Conservation (phyloP, 441 rosid species). For the Erodium moschatum region DNA sequence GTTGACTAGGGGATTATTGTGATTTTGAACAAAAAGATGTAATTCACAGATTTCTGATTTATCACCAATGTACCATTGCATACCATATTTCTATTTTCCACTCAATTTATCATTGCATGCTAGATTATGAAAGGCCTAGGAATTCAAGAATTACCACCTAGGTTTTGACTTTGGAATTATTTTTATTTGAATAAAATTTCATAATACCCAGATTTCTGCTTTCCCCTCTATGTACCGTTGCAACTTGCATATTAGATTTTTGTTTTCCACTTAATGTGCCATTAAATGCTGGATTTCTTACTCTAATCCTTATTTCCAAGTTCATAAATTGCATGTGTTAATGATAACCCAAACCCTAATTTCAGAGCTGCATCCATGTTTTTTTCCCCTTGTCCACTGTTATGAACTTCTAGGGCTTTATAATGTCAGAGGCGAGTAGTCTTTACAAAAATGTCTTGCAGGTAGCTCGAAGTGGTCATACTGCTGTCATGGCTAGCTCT, state of each 20-base stretch:
- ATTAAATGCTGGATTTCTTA: background rate
- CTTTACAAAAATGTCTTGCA: constrained; percentile 26
- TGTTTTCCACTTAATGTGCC: background rate
- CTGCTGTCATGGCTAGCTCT: constrained; percentile 73
- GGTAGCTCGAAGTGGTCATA: constrained; percentile 84
- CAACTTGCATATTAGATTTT: background rate
- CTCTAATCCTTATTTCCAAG: background rate
- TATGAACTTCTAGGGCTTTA: background rate
- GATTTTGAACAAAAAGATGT: background rate
- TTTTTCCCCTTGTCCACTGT: background rate
- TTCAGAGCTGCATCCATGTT: background rate
- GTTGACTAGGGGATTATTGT: background rate
- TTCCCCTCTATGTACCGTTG: background rate
- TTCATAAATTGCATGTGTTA: background rate
- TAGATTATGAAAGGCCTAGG: background rate
- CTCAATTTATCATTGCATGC: background rate
- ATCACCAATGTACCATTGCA: background rate
- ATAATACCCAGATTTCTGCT: background rate
- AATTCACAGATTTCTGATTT: background rate
- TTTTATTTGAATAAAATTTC: background rate
- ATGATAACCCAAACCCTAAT: background rate
- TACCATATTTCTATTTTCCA: background rate
- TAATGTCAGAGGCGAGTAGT: background rate
- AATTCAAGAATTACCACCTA: background rate
- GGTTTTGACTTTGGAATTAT: background rate